Conservation (phyloP, 164 flowering plant species). For the Vitis riparia region DNA sequence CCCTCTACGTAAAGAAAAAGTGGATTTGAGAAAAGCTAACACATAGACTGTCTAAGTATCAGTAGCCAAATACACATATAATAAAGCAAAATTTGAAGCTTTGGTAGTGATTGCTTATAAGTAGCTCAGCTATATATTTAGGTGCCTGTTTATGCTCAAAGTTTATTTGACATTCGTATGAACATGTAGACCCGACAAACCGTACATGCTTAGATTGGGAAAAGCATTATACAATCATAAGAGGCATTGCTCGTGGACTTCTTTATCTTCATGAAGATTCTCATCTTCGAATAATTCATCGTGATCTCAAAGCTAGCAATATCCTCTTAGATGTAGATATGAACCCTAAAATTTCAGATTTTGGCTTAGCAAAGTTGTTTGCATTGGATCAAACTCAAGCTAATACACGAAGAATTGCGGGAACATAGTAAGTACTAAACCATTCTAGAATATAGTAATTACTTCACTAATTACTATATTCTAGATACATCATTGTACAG, state of each 20-base stretch:
- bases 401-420: constrained; percentile 29
- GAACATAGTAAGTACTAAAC: constrained; percentile 42
- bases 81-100: no score
- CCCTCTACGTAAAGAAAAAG: no score
- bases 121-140: constrained; percentile 3
- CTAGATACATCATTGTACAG: no score
- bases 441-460: no score
- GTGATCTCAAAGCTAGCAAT: constrained; percentile 53
- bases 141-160: neutral
- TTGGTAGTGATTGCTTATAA: neutral
- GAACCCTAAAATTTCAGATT: constrained; percentile 54
- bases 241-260: constrained; percentile 42
- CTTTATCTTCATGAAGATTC: constrained; percentile 54
- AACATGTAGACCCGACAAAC: constrained; percentile 21
- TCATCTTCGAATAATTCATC: constrained; percentile 35
- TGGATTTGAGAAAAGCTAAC: no score
- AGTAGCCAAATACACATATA: no score
- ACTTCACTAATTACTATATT: neutral
- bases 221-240: constrained; percentile 30
- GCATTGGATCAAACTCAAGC: constrained; percentile 26
- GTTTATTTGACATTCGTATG: no score
- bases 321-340: constrained; percentile 35
- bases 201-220: constrained; percentile 26
- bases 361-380: constrained; percentile 45
- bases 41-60: no score